Percentiles rank a stretch among this genome's conserved stretches.
These are phyloP conservation scores for Eruca vesicaria DNA, from an alignment of 441 rosid genomes.

Conservation along the genomic window DNA sequence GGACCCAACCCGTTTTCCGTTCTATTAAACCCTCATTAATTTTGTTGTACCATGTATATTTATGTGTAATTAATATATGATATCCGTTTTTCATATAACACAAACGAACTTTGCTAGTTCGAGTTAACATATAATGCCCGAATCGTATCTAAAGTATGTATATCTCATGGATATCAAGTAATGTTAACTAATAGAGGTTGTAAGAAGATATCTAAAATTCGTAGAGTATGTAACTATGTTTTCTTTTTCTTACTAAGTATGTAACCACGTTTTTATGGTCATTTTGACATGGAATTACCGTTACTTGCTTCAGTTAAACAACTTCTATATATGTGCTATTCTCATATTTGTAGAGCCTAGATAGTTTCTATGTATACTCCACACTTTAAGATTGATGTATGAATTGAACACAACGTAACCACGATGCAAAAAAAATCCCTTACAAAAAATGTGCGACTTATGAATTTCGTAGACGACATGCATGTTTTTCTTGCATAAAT, in stretches of 20 bases:
- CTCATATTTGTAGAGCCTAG: background rate
- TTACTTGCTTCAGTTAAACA: background rate
- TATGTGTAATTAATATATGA: background rate
- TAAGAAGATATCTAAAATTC: background rate
- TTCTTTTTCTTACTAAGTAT: no score
- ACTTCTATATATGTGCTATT: background rate
- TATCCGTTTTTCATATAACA: no score
- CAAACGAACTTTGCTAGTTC: background rate
- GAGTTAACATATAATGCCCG: background rate
- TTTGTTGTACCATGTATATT: background rate
- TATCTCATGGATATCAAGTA: background rate
- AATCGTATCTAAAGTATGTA: background rate
- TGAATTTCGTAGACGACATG: background rate
- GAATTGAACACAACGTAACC: background rate
- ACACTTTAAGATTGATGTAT: background rate
- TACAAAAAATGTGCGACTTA: background rate
- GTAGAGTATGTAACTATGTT: background rate
- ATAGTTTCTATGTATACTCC: background rate
- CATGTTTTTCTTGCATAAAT: background rate
- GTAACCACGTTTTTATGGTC: background rate
- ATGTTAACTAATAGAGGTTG: background rate
- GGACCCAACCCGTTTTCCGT: slow-evolving; percentile 52
- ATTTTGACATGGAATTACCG: background rate
- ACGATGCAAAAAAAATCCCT: background rate
- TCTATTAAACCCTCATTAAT: background rate